Percentiles rank a stretch among this genome's conserved stretches.
phyloP scores from a whole-genome alignment of 179 eudicot species.

The Carnegiea gigantea region DNA sequence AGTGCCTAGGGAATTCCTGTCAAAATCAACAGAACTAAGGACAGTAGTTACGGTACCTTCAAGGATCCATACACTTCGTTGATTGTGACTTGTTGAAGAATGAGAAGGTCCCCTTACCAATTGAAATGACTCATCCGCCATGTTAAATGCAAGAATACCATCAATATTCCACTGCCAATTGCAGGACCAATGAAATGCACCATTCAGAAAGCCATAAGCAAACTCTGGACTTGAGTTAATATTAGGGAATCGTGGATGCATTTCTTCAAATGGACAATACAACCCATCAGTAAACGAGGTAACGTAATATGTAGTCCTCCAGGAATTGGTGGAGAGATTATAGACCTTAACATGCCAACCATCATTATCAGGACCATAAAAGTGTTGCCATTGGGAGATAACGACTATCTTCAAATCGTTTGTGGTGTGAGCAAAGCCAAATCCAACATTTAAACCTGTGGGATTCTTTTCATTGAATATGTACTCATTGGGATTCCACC shows the following conservation, averaged over 20 bases:
- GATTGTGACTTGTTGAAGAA: neutral
- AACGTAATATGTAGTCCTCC: slow-evolving; percentile 5
- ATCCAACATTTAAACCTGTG: neutral
- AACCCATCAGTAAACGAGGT: neutral
- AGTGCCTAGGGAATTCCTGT: neutral
- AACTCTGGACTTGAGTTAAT: neutral
- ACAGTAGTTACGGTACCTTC: neutral
- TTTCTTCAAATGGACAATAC: neutral
- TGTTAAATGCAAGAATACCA: neutral
- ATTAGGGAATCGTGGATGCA: neutral
- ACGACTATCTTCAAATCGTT: slow-evolving; percentile 4
- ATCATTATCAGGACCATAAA: neutral
- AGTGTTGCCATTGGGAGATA: neutral
- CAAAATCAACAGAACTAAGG: neutral
- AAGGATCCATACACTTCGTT: neutral
- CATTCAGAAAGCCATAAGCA: neutral
- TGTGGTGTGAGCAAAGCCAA: neutral
- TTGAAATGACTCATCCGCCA: neutral
- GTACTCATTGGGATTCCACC: neutral
- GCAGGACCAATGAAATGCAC: slow-evolving; percentile 10
- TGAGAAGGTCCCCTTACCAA: neutral
- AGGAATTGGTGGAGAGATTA: neutral
- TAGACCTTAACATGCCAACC: neutral
- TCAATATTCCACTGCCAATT: neutral
- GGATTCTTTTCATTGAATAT: neutral